phyloP scores from a whole-genome alignment of 257 asterid species.

The Hygrophila difformis region DNA sequence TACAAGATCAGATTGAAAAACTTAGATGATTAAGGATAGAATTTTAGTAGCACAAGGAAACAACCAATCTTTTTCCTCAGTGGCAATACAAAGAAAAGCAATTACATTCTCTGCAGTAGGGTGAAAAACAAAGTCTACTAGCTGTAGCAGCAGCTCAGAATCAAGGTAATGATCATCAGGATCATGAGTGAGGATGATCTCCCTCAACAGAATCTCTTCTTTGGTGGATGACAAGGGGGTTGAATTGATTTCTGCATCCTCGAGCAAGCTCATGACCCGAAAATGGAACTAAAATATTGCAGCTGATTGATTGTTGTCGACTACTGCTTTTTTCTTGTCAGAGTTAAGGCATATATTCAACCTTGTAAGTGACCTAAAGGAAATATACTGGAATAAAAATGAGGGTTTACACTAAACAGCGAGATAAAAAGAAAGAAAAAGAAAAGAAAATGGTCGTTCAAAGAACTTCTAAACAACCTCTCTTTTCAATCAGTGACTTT shows the following conservation, averaged over 20 bases:
- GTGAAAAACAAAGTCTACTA: constrained; percentile 31
- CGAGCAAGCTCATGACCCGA: constrained; percentile 27
- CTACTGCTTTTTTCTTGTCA: too few relatives aligned
- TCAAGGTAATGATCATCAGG: constrained; percentile 47
- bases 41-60: too few relatives aligned
- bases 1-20: neutral
- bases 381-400: too few relatives aligned
- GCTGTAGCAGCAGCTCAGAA: constrained; percentile 30
- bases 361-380: neutral
- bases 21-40: too few relatives aligned
- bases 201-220: constrained; percentile 46
- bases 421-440: too few relatives aligned
- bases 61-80: neutral
- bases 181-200: constrained; percentile 47
- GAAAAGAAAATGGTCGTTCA: too few relatives aligned
- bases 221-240: constrained; percentile 16
- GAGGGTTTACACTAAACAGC: too few relatives aligned
- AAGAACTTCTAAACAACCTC: too few relatives aligned
- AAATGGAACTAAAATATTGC: neutral
- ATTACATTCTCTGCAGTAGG: constrained; percentile 28
- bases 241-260: constrained; percentile 11
- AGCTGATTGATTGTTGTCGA: neutral
- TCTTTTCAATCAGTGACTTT: too few relatives aligned
- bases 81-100: neutral
- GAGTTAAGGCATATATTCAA: neutral